Evolutionary conservation across 805 yeast species (phyloP).

Genomic region (Candida silvicultrix): DNA sequence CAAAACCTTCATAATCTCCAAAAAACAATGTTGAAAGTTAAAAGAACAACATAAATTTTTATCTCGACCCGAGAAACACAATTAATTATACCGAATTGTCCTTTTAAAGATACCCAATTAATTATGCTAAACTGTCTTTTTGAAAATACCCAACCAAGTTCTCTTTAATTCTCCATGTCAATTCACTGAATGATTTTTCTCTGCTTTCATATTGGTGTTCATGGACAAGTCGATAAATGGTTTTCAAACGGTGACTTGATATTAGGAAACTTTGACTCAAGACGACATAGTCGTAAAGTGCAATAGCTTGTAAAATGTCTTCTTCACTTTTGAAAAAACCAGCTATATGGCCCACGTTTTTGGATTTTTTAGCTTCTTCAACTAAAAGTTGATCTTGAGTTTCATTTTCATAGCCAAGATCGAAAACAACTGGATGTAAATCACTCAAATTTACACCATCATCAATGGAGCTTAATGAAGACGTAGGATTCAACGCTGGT

Average conservation of each 20-base stretch:
- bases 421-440: background rate
- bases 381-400: slow-evolving; percentile 9
- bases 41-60: no score
- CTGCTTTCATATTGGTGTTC: slow-evolving; percentile 5
- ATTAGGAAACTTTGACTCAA: slow-evolving; percentile 2
- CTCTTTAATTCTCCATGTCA: slow-evolving; percentile 21
- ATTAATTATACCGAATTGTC: no score
- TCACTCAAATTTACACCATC: slow-evolving; percentile 3
- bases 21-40: no score
- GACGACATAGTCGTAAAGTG: slow-evolving; percentile 30
- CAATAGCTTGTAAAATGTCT: slow-evolving; percentile 27
- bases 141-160: background rate
- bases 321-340: slow-evolving; percentile 24
- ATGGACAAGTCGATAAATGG: slow-evolving; percentile 8
- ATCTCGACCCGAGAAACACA: no score
- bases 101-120: no score
- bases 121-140: no score
- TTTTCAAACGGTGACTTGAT: slow-evolving; percentile 2
- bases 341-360: slow-evolving; percentile 18
- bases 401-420: slow-evolving; percentile 1
- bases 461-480: slow-evolving; percentile 1
- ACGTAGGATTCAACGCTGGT: slow-evolving; percentile 7
- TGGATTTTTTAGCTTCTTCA: slow-evolving; percentile 20
- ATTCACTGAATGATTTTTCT: slow-evolving; percentile 16
- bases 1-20: no score